phyloP scores from a whole-genome alignment of 352 stramenopile genomes.

The Elongisporangium undulatum region DNA sequence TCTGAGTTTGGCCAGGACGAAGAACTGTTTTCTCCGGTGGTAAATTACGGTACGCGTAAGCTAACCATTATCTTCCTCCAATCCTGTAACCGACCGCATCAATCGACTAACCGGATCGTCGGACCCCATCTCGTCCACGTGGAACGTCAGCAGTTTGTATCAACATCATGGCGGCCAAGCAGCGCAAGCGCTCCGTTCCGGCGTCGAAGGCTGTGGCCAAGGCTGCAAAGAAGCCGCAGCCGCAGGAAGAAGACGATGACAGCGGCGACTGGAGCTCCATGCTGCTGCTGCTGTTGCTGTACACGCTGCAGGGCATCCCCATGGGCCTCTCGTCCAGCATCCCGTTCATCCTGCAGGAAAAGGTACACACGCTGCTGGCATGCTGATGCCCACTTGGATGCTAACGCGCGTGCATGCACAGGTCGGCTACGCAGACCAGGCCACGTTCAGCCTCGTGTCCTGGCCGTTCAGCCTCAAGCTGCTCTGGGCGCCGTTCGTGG shows the following conservation, averaged over 20 bases:
- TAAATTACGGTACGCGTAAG: not conserved
- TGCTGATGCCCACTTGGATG: not conserved
- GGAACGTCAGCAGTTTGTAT: not conserved
- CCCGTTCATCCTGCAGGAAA: conserved; percentile 98
- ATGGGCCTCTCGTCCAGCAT: conserved; percentile 98
- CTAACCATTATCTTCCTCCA: not conserved
- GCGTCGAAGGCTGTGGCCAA: conserved; percentile 9
- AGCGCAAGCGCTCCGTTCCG: conserved; percentile 2
- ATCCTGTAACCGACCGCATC: not conserved
- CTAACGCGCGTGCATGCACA: not conserved
- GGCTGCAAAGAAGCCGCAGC: conserved; percentile 5
- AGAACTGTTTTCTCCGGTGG: not conserved
- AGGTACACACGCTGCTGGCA: conserved; percentile 43
- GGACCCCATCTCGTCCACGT: not conserved
- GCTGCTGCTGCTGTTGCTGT: conserved; percentile 94
- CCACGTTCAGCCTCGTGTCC: conserved; percentile 97
- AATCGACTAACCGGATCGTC: not conserved
- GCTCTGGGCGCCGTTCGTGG: conserved; percentile 98
- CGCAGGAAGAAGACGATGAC: conserved; percentile 25
- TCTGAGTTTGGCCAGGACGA: not conserved
- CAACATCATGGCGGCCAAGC: conserved; percentile 1
- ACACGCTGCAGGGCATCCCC: conserved; percentile 98
- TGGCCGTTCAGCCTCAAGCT: conserved; percentile 99
- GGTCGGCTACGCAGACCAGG: conserved; percentile 95
- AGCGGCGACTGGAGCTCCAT: conserved; percentile 73